Evolutionary conservation across 495 filamentous ascomycete species (phyloP), one percentile per base, ranked within the genome.

Genomic region (Penicillium waksmanii): DNA sequence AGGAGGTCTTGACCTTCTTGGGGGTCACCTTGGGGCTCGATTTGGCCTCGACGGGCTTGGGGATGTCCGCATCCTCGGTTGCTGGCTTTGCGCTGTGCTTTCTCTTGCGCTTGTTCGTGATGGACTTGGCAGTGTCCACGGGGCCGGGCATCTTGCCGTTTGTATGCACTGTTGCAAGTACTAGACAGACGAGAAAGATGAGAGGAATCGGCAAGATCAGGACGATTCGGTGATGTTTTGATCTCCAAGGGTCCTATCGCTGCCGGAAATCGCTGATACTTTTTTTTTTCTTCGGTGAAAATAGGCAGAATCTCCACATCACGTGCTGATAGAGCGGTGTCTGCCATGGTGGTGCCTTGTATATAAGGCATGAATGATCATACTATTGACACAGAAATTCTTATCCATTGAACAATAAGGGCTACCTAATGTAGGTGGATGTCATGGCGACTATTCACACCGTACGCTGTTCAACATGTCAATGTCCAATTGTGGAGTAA

Each of bases 91-190:
- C 59, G 50, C 63, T 68, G 56, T 84, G 81, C 74, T 79, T 84
- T 71, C 82, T 78, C 78, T 90, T 90, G 57, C 87, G 84, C 77
- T 91, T 92, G 71, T 87, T 89, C 3, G 79, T 70, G 63, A 82
- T 80, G 52, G 79, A 62, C 73, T 91, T 89, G 67, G 80, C 66
- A 43, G 72, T 73, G 63, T 80, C 75, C 70, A 82, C 75, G 7
- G 71, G 62, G 58, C 66, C 66, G 54, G 73, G 67, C 73, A 74
- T 72, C 51, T 66, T 72, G 64, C 44, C 44, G 44, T 23, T 63
- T 52, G 21, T 42, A 52, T 21, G 25, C 50, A 52, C 54, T 35
- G 48, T 36, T 51, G 38, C 5, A 21, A 43, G 55, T 56, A 38
- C 5, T 23, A 36, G 34, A 62, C 48, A 51, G 31, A 36, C 47